Evolutionary conservation across 1,284 basidiomycete species (phyloP).

Genomic region (Pseudozyma pruni): DNA sequence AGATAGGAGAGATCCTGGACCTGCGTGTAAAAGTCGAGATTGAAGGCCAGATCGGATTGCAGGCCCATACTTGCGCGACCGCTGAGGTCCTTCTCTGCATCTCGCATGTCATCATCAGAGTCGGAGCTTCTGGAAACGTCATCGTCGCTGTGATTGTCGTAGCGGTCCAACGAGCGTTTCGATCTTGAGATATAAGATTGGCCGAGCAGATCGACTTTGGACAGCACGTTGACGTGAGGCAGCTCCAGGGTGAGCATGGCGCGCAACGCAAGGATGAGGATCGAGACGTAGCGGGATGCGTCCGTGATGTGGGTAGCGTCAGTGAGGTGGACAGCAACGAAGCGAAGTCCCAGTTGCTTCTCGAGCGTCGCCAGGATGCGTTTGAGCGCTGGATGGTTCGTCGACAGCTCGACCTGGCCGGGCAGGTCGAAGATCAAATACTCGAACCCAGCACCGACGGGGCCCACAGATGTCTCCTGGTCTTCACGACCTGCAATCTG

Average conservation of each 20-base stretch:
- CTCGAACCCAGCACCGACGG: conserved; percentile 66
- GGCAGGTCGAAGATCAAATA: conserved; percentile 97
- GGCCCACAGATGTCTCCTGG: conserved; percentile 22
- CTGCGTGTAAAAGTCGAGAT: conserved; percentile 97
- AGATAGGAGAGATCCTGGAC: conserved; percentile 94
- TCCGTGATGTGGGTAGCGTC: conserved; percentile 98
- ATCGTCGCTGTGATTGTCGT: conserved; percentile 18
- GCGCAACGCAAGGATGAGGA: conserved; percentile 87
- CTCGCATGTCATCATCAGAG: conserved; percentile 8
- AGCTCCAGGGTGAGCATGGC: conserved; percentile 98
- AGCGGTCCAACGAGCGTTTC: conserved; percentile 28
- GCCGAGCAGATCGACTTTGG: conserved; percentile 87
- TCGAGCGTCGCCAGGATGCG: conserved; percentile 82
- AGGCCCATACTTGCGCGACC: conserved; percentile 20
- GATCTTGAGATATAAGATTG: conserved; percentile 31
- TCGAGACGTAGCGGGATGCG: conserved; percentile 91
- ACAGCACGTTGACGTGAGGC: conserved; percentile 95
- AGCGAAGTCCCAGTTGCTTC: conserved; percentile 77
- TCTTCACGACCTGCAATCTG: conserved; percentile 22
- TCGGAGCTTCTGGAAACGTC: conserved; percentile 8
- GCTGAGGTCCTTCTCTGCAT: background rate
- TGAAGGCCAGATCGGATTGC: conserved; percentile 76
- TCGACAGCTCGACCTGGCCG: conserved; percentile 96
- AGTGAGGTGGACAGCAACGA: conserved; percentile 92
- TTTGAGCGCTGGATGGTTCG: conserved; percentile 76